Evolutionary conservation across 257 asterid species (phyloP).

Genomic region (Coffea eugenioides): DNA sequence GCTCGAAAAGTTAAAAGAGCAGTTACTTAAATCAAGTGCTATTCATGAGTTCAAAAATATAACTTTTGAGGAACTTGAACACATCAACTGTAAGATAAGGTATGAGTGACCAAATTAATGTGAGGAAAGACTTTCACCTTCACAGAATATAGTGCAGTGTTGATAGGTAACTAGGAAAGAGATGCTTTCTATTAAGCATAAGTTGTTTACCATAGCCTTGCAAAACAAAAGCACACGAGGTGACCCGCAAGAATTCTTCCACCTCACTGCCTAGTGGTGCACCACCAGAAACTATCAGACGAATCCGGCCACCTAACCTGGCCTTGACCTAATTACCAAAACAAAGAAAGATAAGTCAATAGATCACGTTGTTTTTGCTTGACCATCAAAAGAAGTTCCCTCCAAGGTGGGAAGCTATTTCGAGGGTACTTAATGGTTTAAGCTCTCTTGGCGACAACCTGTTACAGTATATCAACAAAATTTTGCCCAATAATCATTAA

Average conservation of each 20-base stretch:
- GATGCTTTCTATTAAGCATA: not conserved
- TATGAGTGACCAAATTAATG: not conserved
- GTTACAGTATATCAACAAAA: constrained; percentile 4
- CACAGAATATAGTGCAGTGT: not conserved
- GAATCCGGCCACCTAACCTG: constrained; percentile 88
- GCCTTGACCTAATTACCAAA: constrained; percentile 55
- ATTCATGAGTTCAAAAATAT: too few species aligned
- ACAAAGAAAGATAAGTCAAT: constrained; percentile 6
- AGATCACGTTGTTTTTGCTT: not conserved
- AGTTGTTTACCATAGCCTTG: constrained; percentile 85
- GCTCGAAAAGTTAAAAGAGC: too few species aligned
- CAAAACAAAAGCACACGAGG: constrained; percentile 84
- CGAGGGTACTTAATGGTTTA: not conserved
- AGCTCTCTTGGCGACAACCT: not conserved
- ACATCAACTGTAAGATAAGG: not conserved
- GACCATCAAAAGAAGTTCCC: not conserved
- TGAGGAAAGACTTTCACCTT: not conserved
- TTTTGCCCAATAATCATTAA: not conserved
- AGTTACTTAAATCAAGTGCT: too few species aligned
- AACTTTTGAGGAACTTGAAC: too few species aligned
- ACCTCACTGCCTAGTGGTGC: constrained; percentile 89
- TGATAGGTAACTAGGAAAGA: not conserved
- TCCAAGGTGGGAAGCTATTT: not conserved
- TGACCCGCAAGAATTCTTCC: constrained; percentile 90
- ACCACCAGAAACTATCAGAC: constrained; percentile 92